Conservation (phyloP, 768 basidiomycete species). For the Lentinula detonsa region DNA sequence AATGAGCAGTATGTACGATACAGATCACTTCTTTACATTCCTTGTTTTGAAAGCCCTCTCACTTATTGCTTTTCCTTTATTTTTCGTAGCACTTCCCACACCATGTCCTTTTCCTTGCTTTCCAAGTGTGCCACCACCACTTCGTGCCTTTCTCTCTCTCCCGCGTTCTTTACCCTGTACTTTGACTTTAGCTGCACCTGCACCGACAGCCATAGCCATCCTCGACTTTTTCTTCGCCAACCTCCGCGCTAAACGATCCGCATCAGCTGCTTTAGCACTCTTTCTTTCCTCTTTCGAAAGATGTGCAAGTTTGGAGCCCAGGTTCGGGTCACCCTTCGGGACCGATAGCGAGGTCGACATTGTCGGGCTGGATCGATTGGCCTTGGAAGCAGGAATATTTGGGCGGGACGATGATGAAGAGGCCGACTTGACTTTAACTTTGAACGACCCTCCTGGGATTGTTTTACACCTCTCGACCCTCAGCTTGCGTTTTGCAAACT, state of each 20-base stretch:
- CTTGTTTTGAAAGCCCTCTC: conserved; percentile 46
- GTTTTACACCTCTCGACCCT: conserved; percentile 90
- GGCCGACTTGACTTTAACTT: conserved; percentile 17
- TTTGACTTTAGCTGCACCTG: conserved; percentile 26
- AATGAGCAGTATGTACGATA: no score
- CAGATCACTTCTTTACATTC: conserved; percentile 31
- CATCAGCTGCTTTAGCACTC: conserved; percentile 69
- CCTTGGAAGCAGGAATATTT: not conserved
- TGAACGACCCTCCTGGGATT: conserved; percentile 30
- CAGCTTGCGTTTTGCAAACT: conserved; percentile 89
- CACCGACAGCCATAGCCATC: conserved; percentile 32
- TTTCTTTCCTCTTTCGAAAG: conserved; percentile 86
- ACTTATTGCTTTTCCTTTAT: conserved; percentile 39
- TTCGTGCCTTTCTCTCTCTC: conserved; percentile 36
- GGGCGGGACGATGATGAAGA: conserved; percentile 3
- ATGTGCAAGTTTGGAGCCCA: conserved; percentile 73
- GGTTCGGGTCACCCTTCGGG: conserved; percentile 76
- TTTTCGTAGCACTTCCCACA: conserved; percentile 3
- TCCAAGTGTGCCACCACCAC: conserved; percentile 22
- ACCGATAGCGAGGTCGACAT: conserved; percentile 21
- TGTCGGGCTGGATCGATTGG: conserved; percentile 11
- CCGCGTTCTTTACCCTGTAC: conserved; percentile 36
- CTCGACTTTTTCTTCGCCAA: conserved; percentile 87
- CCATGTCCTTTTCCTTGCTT: conserved; percentile 20
- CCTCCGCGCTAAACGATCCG: conserved; percentile 76